phyloP scores from a whole-genome alignment of 163 green algal species.

The Coccomyxa subellipsoidea region DNA sequence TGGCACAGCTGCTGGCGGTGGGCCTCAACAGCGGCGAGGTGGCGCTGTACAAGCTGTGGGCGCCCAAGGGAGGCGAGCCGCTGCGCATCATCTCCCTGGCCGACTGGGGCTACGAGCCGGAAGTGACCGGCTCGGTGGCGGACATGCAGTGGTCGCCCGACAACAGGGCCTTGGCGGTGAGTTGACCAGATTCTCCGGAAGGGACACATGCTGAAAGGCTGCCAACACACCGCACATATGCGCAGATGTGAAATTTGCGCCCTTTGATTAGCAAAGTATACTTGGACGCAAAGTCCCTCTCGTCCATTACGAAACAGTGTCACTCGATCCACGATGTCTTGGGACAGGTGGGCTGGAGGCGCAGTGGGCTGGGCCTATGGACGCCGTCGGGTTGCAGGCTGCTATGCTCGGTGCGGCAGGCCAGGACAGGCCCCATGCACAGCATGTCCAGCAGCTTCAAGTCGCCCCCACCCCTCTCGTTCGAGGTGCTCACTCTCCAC shows the following conservation, averaged over 20 bases:
- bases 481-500: not conserved
- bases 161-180: conserved; percentile 41
- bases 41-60: conserved; percentile 50
- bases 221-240: too few relatives aligned
- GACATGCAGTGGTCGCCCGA: conserved; percentile 53
- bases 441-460: not conserved
- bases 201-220: too few relatives aligned
- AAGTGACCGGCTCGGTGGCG: conserved; percentile 51
- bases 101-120: conserved; percentile 61
- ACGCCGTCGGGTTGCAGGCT: conserved; percentile 77
- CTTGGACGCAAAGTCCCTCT: too few relatives aligned
- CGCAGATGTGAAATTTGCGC: too few relatives aligned
- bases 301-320: too few relatives aligned
- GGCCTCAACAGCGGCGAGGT: conserved; percentile 58
- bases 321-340: not conserved
- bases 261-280: too few relatives aligned
- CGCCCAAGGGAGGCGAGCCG: conserved; percentile 18
- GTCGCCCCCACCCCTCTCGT: not conserved
- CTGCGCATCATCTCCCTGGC: conserved; percentile 54
- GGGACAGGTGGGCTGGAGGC: conserved; percentile 58
- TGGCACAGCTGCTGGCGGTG: conserved; percentile 55
- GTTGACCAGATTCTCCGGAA: too few relatives aligned
- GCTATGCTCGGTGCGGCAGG: conserved; percentile 73
- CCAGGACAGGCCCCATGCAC: not conserved
- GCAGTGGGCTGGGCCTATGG: conserved; percentile 71